Conservation (phyloP, 305 asterid genomes). For the Lippia alba region DNA sequence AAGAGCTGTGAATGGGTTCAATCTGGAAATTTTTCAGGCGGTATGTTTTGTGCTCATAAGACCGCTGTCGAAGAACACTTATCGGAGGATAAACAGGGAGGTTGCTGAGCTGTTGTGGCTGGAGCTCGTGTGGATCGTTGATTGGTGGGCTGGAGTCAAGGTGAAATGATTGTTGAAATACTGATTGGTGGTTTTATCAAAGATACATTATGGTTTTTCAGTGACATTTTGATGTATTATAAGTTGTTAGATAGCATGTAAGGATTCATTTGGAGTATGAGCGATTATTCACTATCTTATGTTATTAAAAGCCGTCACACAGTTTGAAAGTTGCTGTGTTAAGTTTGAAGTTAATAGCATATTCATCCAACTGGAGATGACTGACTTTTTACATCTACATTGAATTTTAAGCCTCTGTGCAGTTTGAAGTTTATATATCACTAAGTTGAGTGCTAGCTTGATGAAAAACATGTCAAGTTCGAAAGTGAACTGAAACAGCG, state of each 20-base stretch:
- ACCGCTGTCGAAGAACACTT: slow-evolving; percentile 66
- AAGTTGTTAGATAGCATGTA: slow-evolving; percentile 21
- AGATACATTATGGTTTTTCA: background rate
- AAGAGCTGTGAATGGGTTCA: slow-evolving; percentile 25
- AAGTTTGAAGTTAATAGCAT: slow-evolving; percentile 1
- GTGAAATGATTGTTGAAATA: slow-evolving; percentile 37
- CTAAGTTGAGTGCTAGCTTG: slow-evolving; percentile 4
- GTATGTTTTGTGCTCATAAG: slow-evolving; percentile 60
- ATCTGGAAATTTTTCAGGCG: slow-evolving; percentile 49
- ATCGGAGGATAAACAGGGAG: slow-evolving; percentile 72
- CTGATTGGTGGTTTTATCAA: background rate
- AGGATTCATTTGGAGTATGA: background rate
- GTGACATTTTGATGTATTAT: background rate
- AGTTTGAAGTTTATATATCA: background rate
- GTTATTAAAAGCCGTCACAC: background rate
- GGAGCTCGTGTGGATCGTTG: slow-evolving; percentile 80
- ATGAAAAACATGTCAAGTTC: slow-evolving; percentile 14
- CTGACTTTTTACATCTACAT: slow-evolving; percentile 2
- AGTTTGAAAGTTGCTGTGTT: background rate
- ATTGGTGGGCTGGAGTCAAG: slow-evolving; percentile 92
- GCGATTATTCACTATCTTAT: background rate
- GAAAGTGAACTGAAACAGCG: slow-evolving; percentile 16
- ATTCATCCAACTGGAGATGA: background rate
- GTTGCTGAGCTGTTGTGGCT: slow-evolving; percentile 75
- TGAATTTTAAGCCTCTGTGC: background rate